These are phyloP conservation scores for Colletotrichum tropicale DNA, from an alignment of 2,329 filamentous ascomycete species.

Conservation along the genomic window DNA sequence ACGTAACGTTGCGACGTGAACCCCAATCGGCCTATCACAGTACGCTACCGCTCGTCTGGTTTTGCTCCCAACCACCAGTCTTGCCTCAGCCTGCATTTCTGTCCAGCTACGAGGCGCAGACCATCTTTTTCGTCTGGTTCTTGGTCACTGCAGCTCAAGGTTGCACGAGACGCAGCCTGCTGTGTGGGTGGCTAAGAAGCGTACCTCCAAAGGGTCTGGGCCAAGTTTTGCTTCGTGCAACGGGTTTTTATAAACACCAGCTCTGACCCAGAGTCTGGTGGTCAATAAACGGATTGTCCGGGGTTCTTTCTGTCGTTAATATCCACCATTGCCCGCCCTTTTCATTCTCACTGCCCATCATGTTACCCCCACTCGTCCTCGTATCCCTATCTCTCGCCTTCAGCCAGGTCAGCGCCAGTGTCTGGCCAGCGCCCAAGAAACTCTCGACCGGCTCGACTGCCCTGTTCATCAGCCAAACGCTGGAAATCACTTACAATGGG, in stretches of 20 bases:
- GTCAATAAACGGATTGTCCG: neutral
- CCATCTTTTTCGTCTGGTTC: neutral
- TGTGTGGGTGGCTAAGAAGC: neutral
- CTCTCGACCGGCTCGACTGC: conserved; percentile 55
- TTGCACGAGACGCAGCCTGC: neutral
- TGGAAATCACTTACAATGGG: conserved; percentile 65
- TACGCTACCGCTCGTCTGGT: neutral
- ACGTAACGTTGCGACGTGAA: conserved; percentile 17
- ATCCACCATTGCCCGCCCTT: neutral
- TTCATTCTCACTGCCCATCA: conserved; percentile 12
- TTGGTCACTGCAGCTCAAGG: neutral
- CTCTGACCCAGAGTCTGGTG: neutral
- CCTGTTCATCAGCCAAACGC: conserved; percentile 56
- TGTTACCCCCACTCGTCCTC: conserved; percentile 36
- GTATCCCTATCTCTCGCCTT: conserved; percentile 43
- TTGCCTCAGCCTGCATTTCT: neutral
- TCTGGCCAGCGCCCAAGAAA: conserved; percentile 62
- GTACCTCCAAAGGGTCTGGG: neutral
- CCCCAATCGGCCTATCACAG: neutral
- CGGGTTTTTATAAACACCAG: neutral
- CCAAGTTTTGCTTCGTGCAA: neutral
- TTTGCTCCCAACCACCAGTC: conserved; percentile 10
- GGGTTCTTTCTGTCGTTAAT: neutral
- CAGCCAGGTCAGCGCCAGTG: conserved; percentile 46
- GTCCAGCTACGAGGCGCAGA: neutral